Conservation (phyloP, 1,284 basidiomycete genomes). For the Rhodotorula glutinis region DNA sequence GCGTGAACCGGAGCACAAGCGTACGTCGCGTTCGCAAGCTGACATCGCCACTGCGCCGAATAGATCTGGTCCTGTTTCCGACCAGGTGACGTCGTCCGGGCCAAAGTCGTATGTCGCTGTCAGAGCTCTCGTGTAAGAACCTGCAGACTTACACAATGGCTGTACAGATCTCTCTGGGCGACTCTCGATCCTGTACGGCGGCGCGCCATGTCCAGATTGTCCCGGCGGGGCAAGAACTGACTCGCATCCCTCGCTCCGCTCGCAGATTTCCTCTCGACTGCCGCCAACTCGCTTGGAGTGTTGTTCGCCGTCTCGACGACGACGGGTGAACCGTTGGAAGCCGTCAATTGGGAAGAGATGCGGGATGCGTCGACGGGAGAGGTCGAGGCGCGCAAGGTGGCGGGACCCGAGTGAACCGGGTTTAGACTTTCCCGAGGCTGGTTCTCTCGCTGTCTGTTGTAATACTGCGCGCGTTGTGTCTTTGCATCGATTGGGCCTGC, state of each 20-base stretch:
- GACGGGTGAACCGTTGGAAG: constrained; percentile 71
- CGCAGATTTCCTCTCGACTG: constrained; percentile 86
- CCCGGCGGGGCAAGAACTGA: too few species aligned
- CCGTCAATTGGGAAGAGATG: constrained; percentile 90
- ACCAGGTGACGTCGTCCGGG: constrained; percentile 91
- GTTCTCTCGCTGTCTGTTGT: constrained; percentile 1
- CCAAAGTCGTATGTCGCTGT: constrained; percentile 69
- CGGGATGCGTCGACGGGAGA: constrained; percentile 75
- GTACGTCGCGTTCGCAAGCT: too few species aligned
- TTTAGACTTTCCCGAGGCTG: neutral
- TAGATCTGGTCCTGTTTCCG: constrained; percentile 92
- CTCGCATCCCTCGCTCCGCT: constrained; percentile 1
- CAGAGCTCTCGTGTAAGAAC: neutral
- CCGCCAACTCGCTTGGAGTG: constrained; percentile 88
- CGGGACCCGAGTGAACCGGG: constrained; percentile 61
- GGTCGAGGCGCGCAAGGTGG: constrained; percentile 81
- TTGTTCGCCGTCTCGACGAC: constrained; percentile 80
- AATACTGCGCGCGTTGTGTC: neutral
- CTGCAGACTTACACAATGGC: neutral
- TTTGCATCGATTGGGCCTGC: too few species aligned
- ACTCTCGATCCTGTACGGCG: constrained; percentile 45
- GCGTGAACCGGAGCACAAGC: neutral
- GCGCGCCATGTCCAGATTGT: too few species aligned
- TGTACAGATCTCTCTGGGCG: constrained; percentile 48
- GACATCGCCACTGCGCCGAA: constrained; percentile 63